A percentile compares a stretch with the other conserved stretches of the same genome.
phyloP scores from a whole-genome alignment of 768 basidiomycete species.

The Amanita jacksonii region DNA sequence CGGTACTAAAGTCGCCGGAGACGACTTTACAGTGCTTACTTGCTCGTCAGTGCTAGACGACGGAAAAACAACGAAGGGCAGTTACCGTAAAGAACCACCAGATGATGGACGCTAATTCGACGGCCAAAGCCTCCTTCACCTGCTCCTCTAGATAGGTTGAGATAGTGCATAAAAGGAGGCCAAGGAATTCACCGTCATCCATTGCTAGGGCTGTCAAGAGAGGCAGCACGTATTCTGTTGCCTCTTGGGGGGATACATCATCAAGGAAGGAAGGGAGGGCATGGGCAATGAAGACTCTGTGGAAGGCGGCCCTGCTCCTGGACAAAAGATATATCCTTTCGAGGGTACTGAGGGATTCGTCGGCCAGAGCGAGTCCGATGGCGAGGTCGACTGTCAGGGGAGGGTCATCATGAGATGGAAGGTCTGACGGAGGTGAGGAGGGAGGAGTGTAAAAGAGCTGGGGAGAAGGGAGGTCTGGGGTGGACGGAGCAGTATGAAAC shows the following conservation, averaged over 20 bases:
- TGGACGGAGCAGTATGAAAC: conserved; percentile 41
- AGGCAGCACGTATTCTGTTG: conserved; percentile 88
- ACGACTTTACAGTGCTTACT: conserved; percentile 58
- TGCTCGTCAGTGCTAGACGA: conserved; percentile 7
- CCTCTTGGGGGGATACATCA: conserved; percentile 76
- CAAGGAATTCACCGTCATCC: conserved; percentile 59
- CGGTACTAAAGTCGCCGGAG: conserved; percentile 33
- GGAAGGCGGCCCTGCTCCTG: conserved; percentile 54
- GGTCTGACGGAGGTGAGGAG: conserved; percentile 26
- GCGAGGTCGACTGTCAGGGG: conserved; percentile 25
- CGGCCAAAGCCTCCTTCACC: conserved; percentile 82
- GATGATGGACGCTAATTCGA: conserved; percentile 69
- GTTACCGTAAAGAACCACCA: conserved; percentile 86
- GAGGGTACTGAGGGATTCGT: conserved; percentile 73
- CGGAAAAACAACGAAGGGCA: conserved; percentile 9
- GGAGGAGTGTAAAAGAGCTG: conserved; percentile 27
- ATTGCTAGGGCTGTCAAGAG: conserved; percentile 78
- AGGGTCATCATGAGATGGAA: conserved; percentile 22
- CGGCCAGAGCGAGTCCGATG: conserved; percentile 46
- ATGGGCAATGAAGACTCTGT: conserved; percentile 75
- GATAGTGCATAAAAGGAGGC: conserved; percentile 7
- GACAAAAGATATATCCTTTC: conserved; percentile 91
- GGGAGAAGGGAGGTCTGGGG: conserved; percentile 23
- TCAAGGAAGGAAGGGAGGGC: conserved; percentile 71
- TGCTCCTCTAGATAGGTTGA: conserved; percentile 50